Evolutionary conservation across 2,329 filamentous ascomycete genomes (phyloP).

Genomic region (Fusarium oligoseptatum): DNA sequence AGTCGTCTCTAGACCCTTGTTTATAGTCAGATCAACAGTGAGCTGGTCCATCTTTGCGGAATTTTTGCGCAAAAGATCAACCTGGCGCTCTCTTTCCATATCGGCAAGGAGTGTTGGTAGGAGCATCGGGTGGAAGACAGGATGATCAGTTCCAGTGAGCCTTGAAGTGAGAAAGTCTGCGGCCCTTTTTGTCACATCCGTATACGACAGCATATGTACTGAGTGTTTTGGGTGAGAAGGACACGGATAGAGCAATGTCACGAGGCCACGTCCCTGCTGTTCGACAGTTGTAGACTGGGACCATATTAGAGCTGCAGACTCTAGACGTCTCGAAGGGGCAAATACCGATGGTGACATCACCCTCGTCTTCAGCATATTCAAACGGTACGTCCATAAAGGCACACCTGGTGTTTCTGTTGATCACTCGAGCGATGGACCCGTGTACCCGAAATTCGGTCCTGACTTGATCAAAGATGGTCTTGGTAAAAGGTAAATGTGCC

Average conservation of each 20-base stretch:
- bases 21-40: background rate
- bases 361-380: background rate
- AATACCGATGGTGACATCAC: background rate
- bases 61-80: background rate
- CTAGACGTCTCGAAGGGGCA: fast-evolving
- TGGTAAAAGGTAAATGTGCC: background rate
- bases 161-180: background rate
- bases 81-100: conserved; percentile 10
- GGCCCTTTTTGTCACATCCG: background rate
- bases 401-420: conserved; percentile 16
- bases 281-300: conserved; percentile 11
- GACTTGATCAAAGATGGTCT: background rate
- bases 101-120: background rate
- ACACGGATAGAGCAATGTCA: background rate
- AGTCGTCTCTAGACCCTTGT: background rate
- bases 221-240: background rate
- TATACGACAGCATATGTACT: background rate
- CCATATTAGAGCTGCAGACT: fast-evolving
- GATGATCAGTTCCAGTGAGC: background rate
- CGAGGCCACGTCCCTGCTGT: background rate
- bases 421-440: conserved; percentile 7
- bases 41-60: background rate
- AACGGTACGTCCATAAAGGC: background rate
- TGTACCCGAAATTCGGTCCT: background rate
- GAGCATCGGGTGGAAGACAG: background rate